These are phyloP conservation scores for Plasmopara muralis DNA, from an alignment of 352 stramenopile species.

Conservation along the genomic window DNA sequence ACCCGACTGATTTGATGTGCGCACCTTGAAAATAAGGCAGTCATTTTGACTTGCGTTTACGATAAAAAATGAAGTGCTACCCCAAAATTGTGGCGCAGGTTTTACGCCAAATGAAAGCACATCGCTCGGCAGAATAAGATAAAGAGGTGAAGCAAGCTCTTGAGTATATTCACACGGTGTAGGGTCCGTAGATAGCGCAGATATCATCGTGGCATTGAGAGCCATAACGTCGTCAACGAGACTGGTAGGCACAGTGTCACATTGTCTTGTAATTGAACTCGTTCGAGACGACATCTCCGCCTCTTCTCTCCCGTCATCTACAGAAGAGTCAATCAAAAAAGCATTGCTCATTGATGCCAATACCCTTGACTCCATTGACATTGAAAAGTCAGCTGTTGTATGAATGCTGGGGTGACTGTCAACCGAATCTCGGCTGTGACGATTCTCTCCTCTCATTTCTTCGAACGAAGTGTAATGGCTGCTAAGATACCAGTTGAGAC, in stretches of 20 bases:
- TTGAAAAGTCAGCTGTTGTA: slow-evolving; percentile 19
- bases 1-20: slow-evolving; percentile 68
- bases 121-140: slow-evolving; percentile 40
- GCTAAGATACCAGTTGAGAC: slow-evolving; percentile 10
- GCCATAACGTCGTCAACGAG: neutral
- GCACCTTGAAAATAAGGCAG: slow-evolving; percentile 68
- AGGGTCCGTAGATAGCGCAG: slow-evolving; percentile 14
- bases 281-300: slow-evolving; percentile 1
- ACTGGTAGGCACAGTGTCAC: slow-evolving; percentile 7
- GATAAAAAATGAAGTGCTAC: slow-evolving; percentile 45
- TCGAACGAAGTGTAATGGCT: slow-evolving; percentile 18
- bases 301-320: slow-evolving; percentile 8
- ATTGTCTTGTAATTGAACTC: slow-evolving; percentile 3
- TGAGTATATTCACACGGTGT: slow-evolving; percentile 5
- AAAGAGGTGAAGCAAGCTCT: slow-evolving; percentile 22
- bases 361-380: slow-evolving; percentile 6
- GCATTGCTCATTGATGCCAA: slow-evolving; percentile 8
- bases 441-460: slow-evolving; percentile 6
- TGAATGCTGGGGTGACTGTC: slow-evolving; percentile 24
- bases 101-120: slow-evolving; percentile 38
- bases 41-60: slow-evolving; percentile 45
- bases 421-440: slow-evolving; percentile 17
- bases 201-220: slow-evolving; percentile 17
- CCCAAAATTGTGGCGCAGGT: slow-evolving; percentile 26
- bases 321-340: slow-evolving; percentile 14